A percentile compares a stretch with the other conserved stretches of the same genome.
phyloP scores from a whole-genome alignment of 2,329 filamentous ascomycete genomes.

The Pseudocercospora pini-densiflorae region DNA sequence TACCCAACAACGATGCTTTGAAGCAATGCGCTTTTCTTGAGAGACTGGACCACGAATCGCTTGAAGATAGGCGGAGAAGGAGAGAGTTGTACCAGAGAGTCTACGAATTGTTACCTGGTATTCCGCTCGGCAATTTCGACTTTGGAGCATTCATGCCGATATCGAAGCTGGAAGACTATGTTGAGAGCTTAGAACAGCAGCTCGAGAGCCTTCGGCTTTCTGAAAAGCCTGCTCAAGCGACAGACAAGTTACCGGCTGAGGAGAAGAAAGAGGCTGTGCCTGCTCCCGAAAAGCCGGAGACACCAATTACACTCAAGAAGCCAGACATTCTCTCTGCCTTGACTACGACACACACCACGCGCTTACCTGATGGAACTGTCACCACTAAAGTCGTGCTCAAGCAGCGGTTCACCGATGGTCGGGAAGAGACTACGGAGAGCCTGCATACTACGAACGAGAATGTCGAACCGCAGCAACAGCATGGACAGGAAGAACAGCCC shows the following conservation, averaged over 20 bases:
- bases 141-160: not conserved
- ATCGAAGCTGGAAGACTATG: not conserved
- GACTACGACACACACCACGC: constrained; percentile 61
- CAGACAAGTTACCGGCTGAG: not conserved
- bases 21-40: not conserved
- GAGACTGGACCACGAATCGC: not conserved
- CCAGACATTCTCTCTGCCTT: constrained; percentile 57
- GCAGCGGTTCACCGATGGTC: constrained; percentile 63
- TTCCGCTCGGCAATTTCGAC: not conserved
- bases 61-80: not conserved
- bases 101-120: not conserved
- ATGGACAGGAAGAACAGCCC: constrained; percentile 9
- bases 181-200: not conserved
- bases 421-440: constrained; percentile 62
- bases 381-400: constrained; percentile 62
- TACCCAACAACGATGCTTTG: not conserved
- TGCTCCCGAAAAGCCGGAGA: not conserved
- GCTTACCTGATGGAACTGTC: constrained; percentile 61
- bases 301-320: constrained; percentile 11
- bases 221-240: not conserved
- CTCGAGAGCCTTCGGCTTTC: not conserved
- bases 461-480: constrained; percentile 6
- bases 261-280: not conserved
- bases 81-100: not conserved
- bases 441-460: constrained; percentile 47